Base-by-base conservation (phyloP, 495 filamentous ascomycete genomes). In the Pyronema domesticum region DNA sequence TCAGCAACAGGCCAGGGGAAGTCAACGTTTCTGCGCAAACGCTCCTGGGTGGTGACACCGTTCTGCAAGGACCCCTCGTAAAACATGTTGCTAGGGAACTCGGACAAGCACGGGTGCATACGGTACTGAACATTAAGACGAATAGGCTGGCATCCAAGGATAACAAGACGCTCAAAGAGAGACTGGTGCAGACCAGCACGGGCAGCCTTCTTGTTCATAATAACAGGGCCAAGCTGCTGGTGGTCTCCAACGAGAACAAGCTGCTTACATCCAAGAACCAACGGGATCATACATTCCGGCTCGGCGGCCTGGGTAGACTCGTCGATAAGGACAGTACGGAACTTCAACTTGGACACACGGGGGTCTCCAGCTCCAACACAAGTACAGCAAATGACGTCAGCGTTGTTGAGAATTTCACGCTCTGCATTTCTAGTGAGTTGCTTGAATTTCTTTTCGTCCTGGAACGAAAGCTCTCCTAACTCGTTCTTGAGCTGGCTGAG, bases 181-280 rank as follows among this genome's bases (percentile, higher is more conserved):
- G 88, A 95, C 69, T 96, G 93, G 68, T 96, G 95, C 19, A 99
- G 72, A 57, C 91, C 91, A 52, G 91, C 91, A 69, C 95, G 95
- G 58, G 91, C 91, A 3, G 91, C 91, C 69, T 95, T 96, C 77
- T 99, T 99, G 75, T 96, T 96, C 93, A 99, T 99, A 68, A 99
- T 95, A 61, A 99, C 91, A 7, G 91, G 91, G 0, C 91, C 91
- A 55, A 99, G 80, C 68, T 99, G 91, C 68, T 95, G 93, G 69
- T 99, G 93, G 70, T 99, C 91, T 55, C 91, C 91, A 47, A 99
- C 91, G 15, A 99, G 78, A 3, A 99, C 91, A 34, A 94, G 87
- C 66, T 99, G 91, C 73, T 96, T 99, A 74, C 91, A 96, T 34
- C 91, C 93, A 6, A 99, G 74, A 43, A 99, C 91, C 43, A 99